Evolutionary conservation across 2,329 filamentous ascomycete species (phyloP).

Genomic region (Fusarium sp.): DNA sequence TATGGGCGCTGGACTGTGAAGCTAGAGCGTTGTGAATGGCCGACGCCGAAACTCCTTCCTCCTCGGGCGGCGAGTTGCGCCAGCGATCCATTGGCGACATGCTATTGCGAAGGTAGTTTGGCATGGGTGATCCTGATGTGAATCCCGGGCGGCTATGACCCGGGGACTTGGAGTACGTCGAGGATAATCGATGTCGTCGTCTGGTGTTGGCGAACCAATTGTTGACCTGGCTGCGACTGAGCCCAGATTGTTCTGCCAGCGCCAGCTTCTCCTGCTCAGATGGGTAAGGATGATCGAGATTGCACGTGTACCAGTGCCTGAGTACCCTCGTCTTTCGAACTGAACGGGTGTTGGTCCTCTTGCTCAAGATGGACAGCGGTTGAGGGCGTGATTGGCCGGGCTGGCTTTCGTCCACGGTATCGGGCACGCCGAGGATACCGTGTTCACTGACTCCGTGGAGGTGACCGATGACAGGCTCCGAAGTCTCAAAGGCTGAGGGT

Average conservation of each 20-base stretch:
- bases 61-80: conserved; percentile 60
- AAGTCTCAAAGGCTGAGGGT: conserved; percentile 63
- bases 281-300: conserved; percentile 65
- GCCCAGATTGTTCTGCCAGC: conserved; percentile 60
- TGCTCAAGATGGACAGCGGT: conserved; percentile 42
- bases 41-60: conserved; percentile 59
- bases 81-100: conserved; percentile 65
- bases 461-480: conserved; percentile 63
- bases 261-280: conserved; percentile 61
- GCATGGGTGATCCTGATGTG: conserved; percentile 61
- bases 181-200: conserved; percentile 60
- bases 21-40: conserved; percentile 56
- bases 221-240: conserved; percentile 62
- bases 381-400: background rate
- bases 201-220: conserved; percentile 69
- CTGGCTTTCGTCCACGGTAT: conserved; percentile 24
- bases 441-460: conserved; percentile 65
- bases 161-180: conserved; percentile 45
- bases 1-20: conserved; percentile 29
- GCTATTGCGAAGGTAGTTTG: conserved; percentile 49
- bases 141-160: conserved; percentile 48
- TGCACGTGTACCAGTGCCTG: conserved; percentile 62
- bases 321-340: conserved; percentile 62
- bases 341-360: conserved; percentile 58
- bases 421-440: conserved; percentile 31